phyloP scores from a whole-genome alignment of 768 basidiomycete species.

The Gloeostereum incarnatum region DNA sequence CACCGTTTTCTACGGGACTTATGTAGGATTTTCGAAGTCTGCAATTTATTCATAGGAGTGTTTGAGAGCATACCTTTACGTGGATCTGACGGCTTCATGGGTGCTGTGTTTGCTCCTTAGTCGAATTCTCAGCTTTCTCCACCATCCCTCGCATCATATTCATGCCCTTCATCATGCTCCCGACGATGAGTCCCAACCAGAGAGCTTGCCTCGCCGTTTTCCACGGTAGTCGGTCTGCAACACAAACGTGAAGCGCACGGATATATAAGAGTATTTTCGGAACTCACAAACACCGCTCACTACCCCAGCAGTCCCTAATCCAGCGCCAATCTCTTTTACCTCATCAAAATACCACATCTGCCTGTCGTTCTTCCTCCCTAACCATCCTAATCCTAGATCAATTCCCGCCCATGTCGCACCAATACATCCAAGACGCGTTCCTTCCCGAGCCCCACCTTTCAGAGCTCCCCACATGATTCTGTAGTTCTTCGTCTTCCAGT shows the following conservation, averaged over 20 bases:
- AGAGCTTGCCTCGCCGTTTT: slow-evolving; percentile 4
- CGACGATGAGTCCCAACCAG: slow-evolving; percentile 3
- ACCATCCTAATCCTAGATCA: slow-evolving; percentile 17
- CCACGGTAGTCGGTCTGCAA: slow-evolving; percentile 6
- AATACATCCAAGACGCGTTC: slow-evolving; percentile 31
- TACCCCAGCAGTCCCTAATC: slow-evolving; percentile 5
- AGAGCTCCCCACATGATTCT: slow-evolving; percentile 66
- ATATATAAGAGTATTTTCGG: background rate
- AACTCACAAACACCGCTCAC: slow-evolving; percentile 4
- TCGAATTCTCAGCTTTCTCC: slow-evolving; percentile 1
- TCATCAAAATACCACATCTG: background rate
- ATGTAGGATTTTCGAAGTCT: too few relatives aligned
- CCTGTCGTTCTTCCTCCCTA: slow-evolving; percentile 4
- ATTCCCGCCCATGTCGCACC: slow-evolving; percentile 33
- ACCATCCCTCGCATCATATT: slow-evolving; percentile 3
- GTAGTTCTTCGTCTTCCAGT: slow-evolving; percentile 96
- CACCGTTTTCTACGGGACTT: too few relatives aligned
- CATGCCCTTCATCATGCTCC: too few relatives aligned
- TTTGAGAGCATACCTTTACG: too few relatives aligned
- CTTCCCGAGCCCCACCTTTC: slow-evolving; percentile 55
- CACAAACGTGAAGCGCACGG: background rate
- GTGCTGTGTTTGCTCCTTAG: too few relatives aligned
- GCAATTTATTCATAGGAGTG: too few relatives aligned
- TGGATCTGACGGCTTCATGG: too few relatives aligned
- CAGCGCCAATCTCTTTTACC: slow-evolving; percentile 4